Base-by-base conservation (phyloP, 1,284 basidiomycete species). In the Vanrija sp. region DNA sequence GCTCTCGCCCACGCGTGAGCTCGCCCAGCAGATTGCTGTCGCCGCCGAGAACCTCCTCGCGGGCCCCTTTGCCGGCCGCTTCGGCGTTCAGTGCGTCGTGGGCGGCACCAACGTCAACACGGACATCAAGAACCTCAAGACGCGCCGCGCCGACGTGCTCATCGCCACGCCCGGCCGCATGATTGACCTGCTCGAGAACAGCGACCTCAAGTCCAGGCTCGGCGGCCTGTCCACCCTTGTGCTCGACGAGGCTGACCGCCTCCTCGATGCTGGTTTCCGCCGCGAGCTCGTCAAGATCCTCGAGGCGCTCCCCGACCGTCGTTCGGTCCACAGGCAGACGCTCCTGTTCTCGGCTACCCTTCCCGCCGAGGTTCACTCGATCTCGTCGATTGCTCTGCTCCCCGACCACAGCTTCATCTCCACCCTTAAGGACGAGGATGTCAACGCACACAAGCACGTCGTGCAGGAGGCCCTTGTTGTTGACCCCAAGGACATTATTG, bases 371-470 rank as follows among this genome's bases (percentile, higher is more conserved):
- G 71, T 79, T 16, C 73, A 66, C 48, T 64, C 65, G 7, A 77
- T 83, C 60, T 79, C 79, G 0, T 64, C 74, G 8, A 64, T 79
- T 27, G 78, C 80, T 7, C 74, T 85, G 38, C 67, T 75, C 16
- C 69, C 77, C 14, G 75, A 80, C 51, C 80, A 85, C 72, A 74
- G 78, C 45, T 85, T 85, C 65, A 78, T 87, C 60, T 82, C 81
- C 20, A 86, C 85, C 6, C 73, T 87, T 22, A 75, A 74, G 12
- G 80, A 80, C 20, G 81, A 83, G 53, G 86, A 87, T 60, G 74
- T 78, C 27, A 84, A 85, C 62, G 83, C 83, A 1, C 85, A 87
- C 67, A 77, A 83, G 63, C 84, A 85, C 60, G 86, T 87, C 8
- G 76, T 78, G 18, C 85, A 87, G 71, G 75, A 79, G 39, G 75